phyloP scores from a whole-genome alignment of 139 green algal species.

The Micractinium sp. region DNA sequence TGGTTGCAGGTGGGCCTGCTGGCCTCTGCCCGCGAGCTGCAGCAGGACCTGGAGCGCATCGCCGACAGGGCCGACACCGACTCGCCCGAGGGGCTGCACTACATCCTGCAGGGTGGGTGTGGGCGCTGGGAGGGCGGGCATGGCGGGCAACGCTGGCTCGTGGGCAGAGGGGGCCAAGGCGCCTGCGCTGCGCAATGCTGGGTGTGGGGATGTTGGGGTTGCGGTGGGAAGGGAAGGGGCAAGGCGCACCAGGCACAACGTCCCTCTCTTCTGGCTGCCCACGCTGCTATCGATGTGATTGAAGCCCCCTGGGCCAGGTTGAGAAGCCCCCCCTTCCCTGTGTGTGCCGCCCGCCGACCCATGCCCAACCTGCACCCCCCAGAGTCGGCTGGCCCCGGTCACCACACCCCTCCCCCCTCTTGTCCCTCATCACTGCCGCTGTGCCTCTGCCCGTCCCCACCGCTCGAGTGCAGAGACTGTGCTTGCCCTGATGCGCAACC shows the following conservation, averaged over 20 bases:
- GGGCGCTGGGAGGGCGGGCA: not conserved
- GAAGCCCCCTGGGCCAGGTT: no score
- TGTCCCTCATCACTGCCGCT: not conserved
- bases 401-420: not conserved
- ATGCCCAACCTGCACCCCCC: no score
- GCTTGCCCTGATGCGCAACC: constrained; percentile 89
- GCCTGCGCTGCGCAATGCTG: no score
- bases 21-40: constrained; percentile 81
- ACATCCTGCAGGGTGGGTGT: constrained; percentile 75
- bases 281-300: no score
- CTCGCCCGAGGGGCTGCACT: constrained; percentile 81
- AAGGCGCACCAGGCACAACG: no score
- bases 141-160: no score
- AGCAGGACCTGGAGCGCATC: constrained; percentile 90
- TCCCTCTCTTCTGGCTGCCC: no score
- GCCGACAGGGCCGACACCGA: constrained; percentile 84
- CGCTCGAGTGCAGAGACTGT: constrained; percentile 74
- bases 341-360: no score
- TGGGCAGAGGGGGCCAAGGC: not conserved
- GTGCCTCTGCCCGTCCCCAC: not conserved
- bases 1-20: constrained; percentile 90
- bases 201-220: no score
- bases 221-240: not conserved
- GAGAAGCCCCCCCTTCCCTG: no score
- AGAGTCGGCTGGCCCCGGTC: not conserved